A percentile compares a stretch with the other conserved stretches of the same genome.
Conservation (phyloP, 257 asterid species). For the Salvia hispanica region DNA sequence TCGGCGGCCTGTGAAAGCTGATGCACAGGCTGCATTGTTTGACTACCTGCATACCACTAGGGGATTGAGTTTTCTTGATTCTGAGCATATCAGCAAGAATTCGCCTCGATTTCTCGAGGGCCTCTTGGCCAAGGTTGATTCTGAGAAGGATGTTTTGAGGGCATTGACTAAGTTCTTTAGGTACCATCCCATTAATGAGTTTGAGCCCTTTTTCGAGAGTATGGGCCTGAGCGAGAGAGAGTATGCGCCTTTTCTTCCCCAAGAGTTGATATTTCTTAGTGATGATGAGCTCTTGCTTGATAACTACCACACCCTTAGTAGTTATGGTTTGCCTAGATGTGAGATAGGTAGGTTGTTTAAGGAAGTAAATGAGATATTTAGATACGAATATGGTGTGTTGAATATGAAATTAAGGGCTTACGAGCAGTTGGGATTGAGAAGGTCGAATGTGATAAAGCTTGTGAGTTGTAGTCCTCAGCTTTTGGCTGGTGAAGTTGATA, state of each 20-base stretch:
- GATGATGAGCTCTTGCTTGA: slow-evolving; percentile 68
- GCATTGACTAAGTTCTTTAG: slow-evolving; percentile 64
- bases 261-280: slow-evolving; percentile 56
- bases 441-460: slow-evolving; percentile 61
- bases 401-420: slow-evolving; percentile 54
- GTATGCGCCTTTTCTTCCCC: slow-evolving; percentile 57
- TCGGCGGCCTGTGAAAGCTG: slow-evolving; percentile 47
- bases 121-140: slow-evolving; percentile 51
- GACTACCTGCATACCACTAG: slow-evolving; percentile 86
- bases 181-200: slow-evolving; percentile 85
- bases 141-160: slow-evolving; percentile 58
- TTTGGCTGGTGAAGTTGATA: slow-evolving; percentile 56
- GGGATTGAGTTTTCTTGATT: slow-evolving; percentile 69
- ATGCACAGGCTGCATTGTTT: slow-evolving; percentile 77
- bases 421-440: slow-evolving; percentile 66
- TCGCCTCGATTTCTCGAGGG: slow-evolving; percentile 64
- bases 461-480: slow-evolving; percentile 67
- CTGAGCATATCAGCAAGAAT: slow-evolving; percentile 88
- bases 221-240: slow-evolving; percentile 69
- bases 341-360: slow-evolving; percentile 76
- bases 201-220: slow-evolving; percentile 91
- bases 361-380: slow-evolving; percentile 63
- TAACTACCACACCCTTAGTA: slow-evolving; percentile 67
- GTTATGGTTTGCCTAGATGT: slow-evolving; percentile 73
- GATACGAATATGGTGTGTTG: slow-evolving; percentile 51